phyloP scores from a whole-genome alignment of 164 flowering plant genomes.

The Kingdonia uniflora region DNA sequence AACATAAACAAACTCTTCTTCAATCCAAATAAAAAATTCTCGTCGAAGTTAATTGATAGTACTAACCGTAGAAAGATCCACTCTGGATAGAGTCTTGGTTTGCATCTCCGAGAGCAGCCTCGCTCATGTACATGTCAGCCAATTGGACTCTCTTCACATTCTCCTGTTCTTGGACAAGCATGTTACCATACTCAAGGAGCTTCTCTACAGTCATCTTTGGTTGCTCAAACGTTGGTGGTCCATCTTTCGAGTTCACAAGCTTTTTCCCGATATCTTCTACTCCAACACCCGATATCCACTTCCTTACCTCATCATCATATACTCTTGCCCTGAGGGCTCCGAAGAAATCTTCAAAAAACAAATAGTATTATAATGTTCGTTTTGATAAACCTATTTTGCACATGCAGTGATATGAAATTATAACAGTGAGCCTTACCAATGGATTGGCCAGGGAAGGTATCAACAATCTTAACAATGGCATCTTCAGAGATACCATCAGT shows the following conservation, averaged over 20 bases:
- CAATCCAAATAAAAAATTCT: too few relatives aligned
- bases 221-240: slow-evolving; percentile 36
- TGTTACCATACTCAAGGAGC: slow-evolving; percentile 33
- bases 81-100: slow-evolving; percentile 22
- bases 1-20: not conserved
- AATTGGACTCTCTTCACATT: slow-evolving; percentile 48
- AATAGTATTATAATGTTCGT: not conserved
- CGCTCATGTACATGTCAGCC: slow-evolving; percentile 32
- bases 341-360: slow-evolving; percentile 27
- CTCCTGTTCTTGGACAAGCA: slow-evolving; percentile 44
- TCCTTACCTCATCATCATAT: slow-evolving; percentile 39
- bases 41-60: not conserved
- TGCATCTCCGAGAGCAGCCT: slow-evolving; percentile 38
- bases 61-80: slow-evolving; percentile 24
- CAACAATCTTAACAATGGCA: slow-evolving; percentile 23
- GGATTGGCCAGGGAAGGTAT: slow-evolving; percentile 36
- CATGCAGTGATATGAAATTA: not conserved
- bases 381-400: not conserved
- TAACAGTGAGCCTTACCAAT: slow-evolving; percentile 19
- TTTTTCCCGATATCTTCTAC: slow-evolving; percentile 26
- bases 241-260: slow-evolving; percentile 42
- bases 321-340: slow-evolving; percentile 45
- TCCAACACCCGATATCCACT: slow-evolving; percentile 31
- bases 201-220: slow-evolving; percentile 32
- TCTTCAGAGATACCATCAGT: slow-evolving; percentile 21